Evolutionary conservation across 1,284 basidiomycete genomes (phyloP).

Genomic region (Uromyces viciae-fabae): DNA sequence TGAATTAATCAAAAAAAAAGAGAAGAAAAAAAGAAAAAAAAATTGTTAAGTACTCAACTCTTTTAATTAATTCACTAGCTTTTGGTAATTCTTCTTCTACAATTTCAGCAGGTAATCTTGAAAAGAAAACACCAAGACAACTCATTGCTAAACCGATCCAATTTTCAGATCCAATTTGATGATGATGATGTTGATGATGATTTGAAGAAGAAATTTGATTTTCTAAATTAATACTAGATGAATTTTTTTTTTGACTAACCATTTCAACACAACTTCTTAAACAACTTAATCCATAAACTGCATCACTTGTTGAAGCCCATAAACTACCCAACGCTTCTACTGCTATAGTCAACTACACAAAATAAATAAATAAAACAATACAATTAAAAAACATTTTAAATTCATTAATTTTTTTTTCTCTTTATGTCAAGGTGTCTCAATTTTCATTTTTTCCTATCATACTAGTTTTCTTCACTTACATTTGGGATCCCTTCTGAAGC

Average conservation of each 20-base stretch:
- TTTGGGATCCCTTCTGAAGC: slow-evolving; percentile 23
- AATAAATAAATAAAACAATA: too few relatives aligned
- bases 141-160: slow-evolving; percentile 43
- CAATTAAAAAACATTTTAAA: too few relatives aligned
- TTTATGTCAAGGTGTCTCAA: not conserved
- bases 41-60: slow-evolving; percentile 42
- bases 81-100: slow-evolving; percentile 48
- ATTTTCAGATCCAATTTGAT: slow-evolving; percentile 20
- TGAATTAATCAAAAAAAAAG: too few relatives aligned
- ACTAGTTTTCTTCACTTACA: slow-evolving; percentile 24
- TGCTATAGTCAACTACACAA: slow-evolving; percentile 36
- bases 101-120: slow-evolving; percentile 45
- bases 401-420: not conserved
- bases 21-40: not conserved
- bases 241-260: slow-evolving; percentile 24
- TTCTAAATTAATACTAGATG: too few relatives aligned
- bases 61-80: slow-evolving; percentile 44
- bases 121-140: slow-evolving; percentile 37
- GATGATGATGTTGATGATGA: not conserved
- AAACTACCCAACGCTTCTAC: slow-evolving; percentile 37
- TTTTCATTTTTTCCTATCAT: not conserved
- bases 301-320: slow-evolving; percentile 43
- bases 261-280: slow-evolving; percentile 42
- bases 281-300: slow-evolving; percentile 44
- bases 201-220: not conserved